Evolutionary conservation across 73 alveolate genomes (phyloP), one percentile per base, ranked within the genome.

Genomic region (Paramecium tetraurelia): DNA sequence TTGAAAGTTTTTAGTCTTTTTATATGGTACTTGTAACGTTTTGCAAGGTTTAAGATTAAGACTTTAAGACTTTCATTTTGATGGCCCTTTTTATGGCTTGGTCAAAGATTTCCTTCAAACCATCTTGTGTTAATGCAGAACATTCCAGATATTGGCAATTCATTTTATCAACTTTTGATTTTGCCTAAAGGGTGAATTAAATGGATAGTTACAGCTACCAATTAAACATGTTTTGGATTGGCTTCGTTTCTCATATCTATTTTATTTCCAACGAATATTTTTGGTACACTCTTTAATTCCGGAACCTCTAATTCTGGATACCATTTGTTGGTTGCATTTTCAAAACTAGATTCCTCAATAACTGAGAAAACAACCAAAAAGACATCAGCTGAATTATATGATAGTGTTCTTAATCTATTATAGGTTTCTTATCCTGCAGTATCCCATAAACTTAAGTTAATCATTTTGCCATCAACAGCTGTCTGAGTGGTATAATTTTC

Each of bases 361-460:
- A 95, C 88, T 22, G 97, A 95, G 86, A 95, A 95, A 16, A 93
- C 95, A 44, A 95, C 86, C 35, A 95, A 72, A 85, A 95, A 95
- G 53, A 95, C 93, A 95, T 95, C 98, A 36, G 98, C 92, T 27
- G 85, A 77, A 22, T 95, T 86, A 87, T 95, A 95, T 41, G 93
- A 68, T 44, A 95, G 87, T 6, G 97, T 92, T 57, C 98, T 63
- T 29, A 95, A 72, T 58, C 98, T 77, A 40, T 95, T 96, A 85
- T 94, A 95, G 22, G 95, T 96, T 63, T 95, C 97, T 76, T 92
- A 85, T 18, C 98, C 97, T 41, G 96, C 96, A 33, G 97, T 95
- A 41, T 95, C 98, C 98, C 97, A 95, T n/a, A 95, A 46, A 31
- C 95, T 90, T 9, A 95, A 95, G 16, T 89, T 83, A 41, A 94